A percentile compares a stretch with the other conserved stretches of the same genome.
phyloP scores from a whole-genome alignment of 2,329 filamentous ascomycete genomes.

The Pseudogymnoascus sp. region DNA sequence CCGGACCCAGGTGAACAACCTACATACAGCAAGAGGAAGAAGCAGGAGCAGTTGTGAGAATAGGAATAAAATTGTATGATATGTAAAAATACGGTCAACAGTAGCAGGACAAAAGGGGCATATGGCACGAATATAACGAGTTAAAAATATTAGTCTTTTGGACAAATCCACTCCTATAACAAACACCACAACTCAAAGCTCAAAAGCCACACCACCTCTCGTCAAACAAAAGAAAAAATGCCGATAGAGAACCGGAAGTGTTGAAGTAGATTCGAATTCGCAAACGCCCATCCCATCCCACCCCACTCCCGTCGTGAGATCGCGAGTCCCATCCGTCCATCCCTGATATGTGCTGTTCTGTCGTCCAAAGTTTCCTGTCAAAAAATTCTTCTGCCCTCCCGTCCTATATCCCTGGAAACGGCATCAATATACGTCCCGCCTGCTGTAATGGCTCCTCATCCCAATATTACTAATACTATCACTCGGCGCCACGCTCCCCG shows the following conservation, averaged over 20 bases:
- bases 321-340: not conserved
- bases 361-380: not conserved
- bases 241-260: not conserved
- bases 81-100: not conserved
- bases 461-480: slow-evolving; percentile 60
- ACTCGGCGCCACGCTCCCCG: slow-evolving; percentile 50
- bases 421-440: not conserved
- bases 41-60: not conserved
- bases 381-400: not conserved
- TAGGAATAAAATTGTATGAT: not conserved
- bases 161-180: slow-evolving; percentile 9
- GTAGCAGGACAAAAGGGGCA: not conserved
- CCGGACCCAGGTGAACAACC: slow-evolving; percentile 1
- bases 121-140: slow-evolving; percentile 3
- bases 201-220: not conserved
- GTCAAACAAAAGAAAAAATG: not conserved
- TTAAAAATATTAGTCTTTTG: slow-evolving; percentile 3
- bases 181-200: not conserved
- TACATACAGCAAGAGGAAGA: not conserved
- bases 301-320: slow-evolving; percentile 4
- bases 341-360: not conserved
- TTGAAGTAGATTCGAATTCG: not conserved
- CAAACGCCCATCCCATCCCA: not conserved
- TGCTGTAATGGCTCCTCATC: slow-evolving; percentile 27
- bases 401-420: too few relatives aligned